These are phyloP conservation scores for Microbotryum scabiosae DNA, from an alignment of 1,284 basidiomycete species.

Conservation along the genomic window DNA sequence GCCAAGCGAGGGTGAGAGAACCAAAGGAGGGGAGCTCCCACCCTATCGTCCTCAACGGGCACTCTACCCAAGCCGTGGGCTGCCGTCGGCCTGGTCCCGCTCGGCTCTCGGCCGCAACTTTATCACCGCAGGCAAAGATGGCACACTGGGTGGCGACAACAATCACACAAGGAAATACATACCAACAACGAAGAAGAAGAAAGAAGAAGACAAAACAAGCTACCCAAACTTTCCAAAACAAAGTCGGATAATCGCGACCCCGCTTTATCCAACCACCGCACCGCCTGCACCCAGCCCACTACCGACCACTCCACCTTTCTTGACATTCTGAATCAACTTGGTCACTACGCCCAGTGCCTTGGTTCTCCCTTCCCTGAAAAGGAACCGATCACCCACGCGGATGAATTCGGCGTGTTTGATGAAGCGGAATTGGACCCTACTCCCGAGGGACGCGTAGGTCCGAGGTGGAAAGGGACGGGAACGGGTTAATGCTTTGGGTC, in stretches of 20 bases:
- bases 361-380: slow-evolving; percentile 87
- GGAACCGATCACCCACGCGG: slow-evolving; percentile 80
- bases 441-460: slow-evolving; percentile 47
- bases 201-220: neutral
- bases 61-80: no score
- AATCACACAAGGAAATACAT: neutral
- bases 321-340: slow-evolving; percentile 27
- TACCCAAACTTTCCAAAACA: neutral
- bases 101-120: no score
- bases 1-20: no score
- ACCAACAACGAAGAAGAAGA: neutral
- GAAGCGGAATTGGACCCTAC: slow-evolving; percentile 82
- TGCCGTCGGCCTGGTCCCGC: no score
- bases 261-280: neutral
- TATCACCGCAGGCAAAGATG: no score
- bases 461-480: no score
- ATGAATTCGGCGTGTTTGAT: slow-evolving; percentile 66
- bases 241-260: neutral
- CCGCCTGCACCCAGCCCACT: neutral
- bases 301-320: neutral
- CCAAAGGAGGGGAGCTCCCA: no score
- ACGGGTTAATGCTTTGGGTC: neutral
- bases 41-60: no score
- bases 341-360: slow-evolving; percentile 43
- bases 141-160: no score